phyloP scores from a whole-genome alignment of 2,329 filamentous ascomycete species.

The Herpotrichia juniperi region DNA sequence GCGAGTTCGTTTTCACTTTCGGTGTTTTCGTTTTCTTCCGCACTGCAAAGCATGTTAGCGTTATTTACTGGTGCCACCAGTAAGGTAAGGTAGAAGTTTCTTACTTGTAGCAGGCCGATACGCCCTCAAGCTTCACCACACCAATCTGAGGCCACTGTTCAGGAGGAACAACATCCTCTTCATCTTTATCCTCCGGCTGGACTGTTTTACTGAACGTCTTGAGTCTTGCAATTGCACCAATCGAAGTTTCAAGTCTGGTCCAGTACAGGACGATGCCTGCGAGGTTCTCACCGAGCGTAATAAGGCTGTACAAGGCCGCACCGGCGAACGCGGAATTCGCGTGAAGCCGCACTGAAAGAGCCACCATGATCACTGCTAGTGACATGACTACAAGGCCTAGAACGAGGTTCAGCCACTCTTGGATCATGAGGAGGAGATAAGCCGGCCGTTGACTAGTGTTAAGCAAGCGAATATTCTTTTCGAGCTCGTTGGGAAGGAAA shows the following conservation, averaged over 20 bases:
- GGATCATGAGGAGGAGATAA: constrained; percentile 49
- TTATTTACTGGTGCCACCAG: not conserved
- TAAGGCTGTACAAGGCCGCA: constrained; percentile 20
- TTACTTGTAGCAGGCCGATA: constrained; percentile 38
- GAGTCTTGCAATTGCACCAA: constrained; percentile 24
- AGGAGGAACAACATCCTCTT: constrained; percentile 18
- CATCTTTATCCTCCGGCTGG: constrained; percentile 16
- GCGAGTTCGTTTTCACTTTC: constrained; percentile 3
- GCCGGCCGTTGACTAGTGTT: constrained; percentile 46
- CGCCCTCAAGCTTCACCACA: constrained; percentile 41
- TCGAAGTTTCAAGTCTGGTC: constrained; percentile 23
- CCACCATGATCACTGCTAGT: constrained; percentile 36
- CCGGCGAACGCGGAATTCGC: constrained; percentile 26
- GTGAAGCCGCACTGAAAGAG: constrained; percentile 25
- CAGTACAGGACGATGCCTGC: constrained; percentile 16
- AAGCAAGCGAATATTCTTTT: constrained; percentile 34
- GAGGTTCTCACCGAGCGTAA: constrained; percentile 14
- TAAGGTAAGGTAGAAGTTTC: not conserved
- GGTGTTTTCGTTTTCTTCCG: not conserved
- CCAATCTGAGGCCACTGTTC: constrained; percentile 34
- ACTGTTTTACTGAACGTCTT: constrained; percentile 19
- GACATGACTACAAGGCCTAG: constrained; percentile 42
- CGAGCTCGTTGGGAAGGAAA: constrained; percentile 36
- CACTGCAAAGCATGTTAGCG: constrained; percentile 13
- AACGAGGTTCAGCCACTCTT: constrained; percentile 47